Evolutionary conservation across 441 rosid species (phyloP), one percentile per base, ranked within the genome.

Genomic region (Populus hybrid): DNA sequence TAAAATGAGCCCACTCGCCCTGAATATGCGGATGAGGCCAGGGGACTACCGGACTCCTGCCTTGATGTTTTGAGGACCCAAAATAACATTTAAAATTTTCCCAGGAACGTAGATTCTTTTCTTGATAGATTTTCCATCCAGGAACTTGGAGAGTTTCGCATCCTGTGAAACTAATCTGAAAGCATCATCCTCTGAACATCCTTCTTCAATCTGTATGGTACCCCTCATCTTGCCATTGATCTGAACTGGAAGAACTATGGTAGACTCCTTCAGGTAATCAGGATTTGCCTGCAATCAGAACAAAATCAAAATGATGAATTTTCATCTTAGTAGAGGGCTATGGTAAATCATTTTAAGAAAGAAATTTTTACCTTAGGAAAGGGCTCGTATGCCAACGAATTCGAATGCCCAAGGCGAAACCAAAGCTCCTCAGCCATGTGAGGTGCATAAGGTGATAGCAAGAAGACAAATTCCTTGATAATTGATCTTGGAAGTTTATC

Each of bases 361-460:
- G 14, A 35, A 7, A 42, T 36, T 10, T 56, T 56, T 82, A 92
- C 99, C 98, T 83, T 70, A 4, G 99, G 99, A 73, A 92, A 93
- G 61, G 85, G 83, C 79, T 85, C 88, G 42, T 84, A 92, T 20
- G 97, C 97, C 84, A 94, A 83, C 65, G 99, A 89, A 77, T 81
- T 80, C 1, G 76, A 66, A 77, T 94, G 89, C 79, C 97, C 94
- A 24, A 95, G 79, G 78, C 93, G 95, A 70, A 83, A 90, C 99
- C 99, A 95, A 77, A 95, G 91, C 87, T 95, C 98, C 86, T 95
- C 99, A 1, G 97, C 90, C 87, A 96, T 96, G 87, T 95, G 97
- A 79, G 98, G 99, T 9, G 97, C 94, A 61, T 94, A 94, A 61
- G 99, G 99, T 14, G 98, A 86, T 64, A 95, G 94, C 87, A 95